Conservation (phyloP, 495 filamentous ascomycete species). For the Aspergillus taichungensis region DNA sequence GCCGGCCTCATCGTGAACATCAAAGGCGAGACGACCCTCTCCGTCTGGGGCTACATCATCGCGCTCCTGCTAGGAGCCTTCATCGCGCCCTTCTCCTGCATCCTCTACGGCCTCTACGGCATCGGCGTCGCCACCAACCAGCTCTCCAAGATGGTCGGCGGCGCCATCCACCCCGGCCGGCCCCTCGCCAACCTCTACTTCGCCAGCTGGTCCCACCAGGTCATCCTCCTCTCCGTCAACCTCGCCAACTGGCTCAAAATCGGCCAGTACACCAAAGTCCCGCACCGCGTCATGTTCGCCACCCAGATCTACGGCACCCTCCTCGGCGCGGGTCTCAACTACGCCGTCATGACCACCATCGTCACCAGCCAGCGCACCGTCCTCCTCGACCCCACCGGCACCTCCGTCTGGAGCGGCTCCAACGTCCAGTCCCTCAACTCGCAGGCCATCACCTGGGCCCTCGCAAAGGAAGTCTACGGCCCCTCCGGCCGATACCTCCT, state of each 20-base stretch:
- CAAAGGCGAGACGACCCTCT: constrained; percentile 41
- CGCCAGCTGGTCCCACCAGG: constrained; percentile 31
- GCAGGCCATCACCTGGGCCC: constrained; percentile 37
- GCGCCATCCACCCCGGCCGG: constrained; percentile 31
- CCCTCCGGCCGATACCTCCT: constrained; percentile 23
- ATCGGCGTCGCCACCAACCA: constrained; percentile 31
- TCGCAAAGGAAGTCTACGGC: constrained; percentile 33
- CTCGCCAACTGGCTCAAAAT: constrained; percentile 32
- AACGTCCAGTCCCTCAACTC: constrained; percentile 32
- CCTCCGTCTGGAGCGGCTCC: constrained; percentile 40
- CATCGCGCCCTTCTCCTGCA: constrained; percentile 26
- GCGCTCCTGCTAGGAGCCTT: constrained; percentile 23
- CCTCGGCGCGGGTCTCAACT: constrained; percentile 41
- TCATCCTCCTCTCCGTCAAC: constrained; percentile 23
- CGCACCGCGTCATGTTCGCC: constrained; percentile 34
- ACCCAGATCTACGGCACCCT: constrained; percentile 37
- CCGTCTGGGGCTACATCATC: constrained; percentile 48
- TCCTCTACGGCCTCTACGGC: constrained; percentile 26
- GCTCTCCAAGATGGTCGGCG: constrained; percentile 31
- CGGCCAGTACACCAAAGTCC: constrained; percentile 39
- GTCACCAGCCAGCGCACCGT: constrained; percentile 26
- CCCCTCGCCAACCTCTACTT: constrained; percentile 40
- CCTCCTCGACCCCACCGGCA: constrained; percentile 30
- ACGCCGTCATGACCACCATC: constrained; percentile 40
- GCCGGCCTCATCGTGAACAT: constrained; percentile 40